phyloP scores from a whole-genome alignment of 2,329 filamentous ascomycete genomes.

The Alternaria dauci region DNA sequence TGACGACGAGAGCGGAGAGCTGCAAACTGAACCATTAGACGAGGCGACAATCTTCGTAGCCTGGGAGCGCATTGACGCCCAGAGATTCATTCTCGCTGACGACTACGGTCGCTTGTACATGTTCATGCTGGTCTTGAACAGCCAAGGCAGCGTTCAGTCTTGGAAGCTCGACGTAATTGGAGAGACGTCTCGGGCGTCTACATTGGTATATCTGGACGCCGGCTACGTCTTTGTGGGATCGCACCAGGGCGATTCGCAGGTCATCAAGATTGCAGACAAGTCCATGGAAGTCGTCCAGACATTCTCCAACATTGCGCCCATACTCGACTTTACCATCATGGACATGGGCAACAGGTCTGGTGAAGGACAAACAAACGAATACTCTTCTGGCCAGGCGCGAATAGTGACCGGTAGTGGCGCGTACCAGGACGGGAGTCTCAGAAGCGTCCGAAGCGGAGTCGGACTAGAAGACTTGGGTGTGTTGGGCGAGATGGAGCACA shows the following conservation, averaged over 20 bases:
- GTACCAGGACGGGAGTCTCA: slow-evolving; percentile 84
- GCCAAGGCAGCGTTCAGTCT: slow-evolving; percentile 71
- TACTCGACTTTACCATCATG: slow-evolving; percentile 95
- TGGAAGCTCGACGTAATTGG: slow-evolving; percentile 76
- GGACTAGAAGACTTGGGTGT: slow-evolving; percentile 88
- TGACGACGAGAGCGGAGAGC: slow-evolving; percentile 75
- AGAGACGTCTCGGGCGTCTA: slow-evolving; percentile 76
- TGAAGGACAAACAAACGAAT: slow-evolving; percentile 83
- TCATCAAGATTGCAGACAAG: slow-evolving; percentile 71
- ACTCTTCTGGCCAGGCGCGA: slow-evolving; percentile 91
- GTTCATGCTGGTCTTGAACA: slow-evolving; percentile 76
- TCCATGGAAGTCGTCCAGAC: slow-evolving; percentile 75
- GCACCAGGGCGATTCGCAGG: slow-evolving; percentile 90
- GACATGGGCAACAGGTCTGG: slow-evolving; percentile 88
- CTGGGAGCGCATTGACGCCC: slow-evolving; percentile 85
- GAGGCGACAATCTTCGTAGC: slow-evolving; percentile 88
- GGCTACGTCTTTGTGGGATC: slow-evolving; percentile 86
- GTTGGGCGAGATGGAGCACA: slow-evolving; percentile 78
- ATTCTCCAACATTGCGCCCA: slow-evolving; percentile 84
- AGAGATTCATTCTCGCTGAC: slow-evolving; percentile 87
- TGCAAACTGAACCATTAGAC: slow-evolving; percentile 69
- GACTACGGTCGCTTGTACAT: slow-evolving; percentile 88
- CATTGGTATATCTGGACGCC: slow-evolving; percentile 78
- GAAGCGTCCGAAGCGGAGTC: slow-evolving; percentile 92
- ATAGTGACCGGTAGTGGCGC: slow-evolving; percentile 94